Evolutionary conservation across 176 grass and related monocot genomes (phyloP), one percentile per base, ranked within the genome.

Genomic region (Saccharum officinarum): DNA sequence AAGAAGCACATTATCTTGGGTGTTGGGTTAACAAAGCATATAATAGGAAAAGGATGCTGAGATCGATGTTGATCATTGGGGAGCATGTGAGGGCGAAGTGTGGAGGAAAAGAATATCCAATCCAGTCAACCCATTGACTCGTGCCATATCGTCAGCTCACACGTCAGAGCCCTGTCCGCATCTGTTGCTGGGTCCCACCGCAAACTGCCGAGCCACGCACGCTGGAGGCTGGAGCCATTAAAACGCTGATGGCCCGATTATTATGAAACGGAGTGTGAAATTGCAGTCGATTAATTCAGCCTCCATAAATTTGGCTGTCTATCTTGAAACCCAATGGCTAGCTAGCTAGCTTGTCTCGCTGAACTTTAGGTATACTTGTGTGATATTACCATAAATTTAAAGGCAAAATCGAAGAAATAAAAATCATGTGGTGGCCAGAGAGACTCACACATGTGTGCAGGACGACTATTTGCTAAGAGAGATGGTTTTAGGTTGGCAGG

Each of bases 111-210:
- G 75, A 75, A 87, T 79, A 80, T 49, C 59, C 30, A 62, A 75
- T 49, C 59, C 30, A 69, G 80, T 90, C 80, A 90, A 87, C 75
- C 15, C 39, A 67, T 90, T 87, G 89, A 90, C 89, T 49, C 80
- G 16, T 75, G 75, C 44, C 75, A n/a, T 70, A 8, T 7, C 76
- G 89, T 91, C 70, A 91, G 16, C 85, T 55, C 81, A 80, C 71
- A 87, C 66, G 54, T 88, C 74, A 83, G n/a, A 4, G 3, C 22
- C 69, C 30, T 49, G 28, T 46, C 38, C 11, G 26, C 46, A 60
- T 25, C 71, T 42, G 26, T 3, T 5, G 8, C 1, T 80, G 60
- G 68, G 34, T 17, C 69, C 72, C 62, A 20, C n/a, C 18, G 7
- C 33, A 4, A 7, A 4, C n/a, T 41, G 40, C 41, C 40, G 45